Conservation (phyloP, 2,329 filamentous ascomycete species). For the Fonsecaea pedrosoi region DNA sequence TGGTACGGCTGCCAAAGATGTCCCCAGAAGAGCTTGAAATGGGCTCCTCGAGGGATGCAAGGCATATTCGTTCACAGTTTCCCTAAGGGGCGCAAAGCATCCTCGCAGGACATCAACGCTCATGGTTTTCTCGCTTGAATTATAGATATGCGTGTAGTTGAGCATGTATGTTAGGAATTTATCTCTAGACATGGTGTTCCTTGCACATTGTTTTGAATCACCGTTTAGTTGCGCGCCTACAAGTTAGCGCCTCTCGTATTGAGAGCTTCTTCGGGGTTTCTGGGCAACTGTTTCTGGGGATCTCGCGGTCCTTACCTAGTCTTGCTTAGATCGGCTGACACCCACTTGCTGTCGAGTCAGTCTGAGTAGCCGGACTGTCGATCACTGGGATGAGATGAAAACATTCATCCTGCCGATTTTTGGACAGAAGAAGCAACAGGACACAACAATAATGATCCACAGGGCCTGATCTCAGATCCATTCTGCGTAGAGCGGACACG, state of each 20-base stretch:
- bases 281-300: slow-evolving; percentile 1
- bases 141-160: not conserved
- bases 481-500: not conserved
- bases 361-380: not conserved
- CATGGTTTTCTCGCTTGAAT: not conserved
- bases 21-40: not conserved
- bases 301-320: not conserved
- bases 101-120: not conserved
- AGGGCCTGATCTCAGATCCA: slow-evolving; percentile 7
- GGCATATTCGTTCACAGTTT: not conserved
- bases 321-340: not conserved
- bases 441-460: slow-evolving; percentile 1
- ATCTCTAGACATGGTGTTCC: slow-evolving; percentile 5
- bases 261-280: not conserved
- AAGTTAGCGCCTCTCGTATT: not conserved
- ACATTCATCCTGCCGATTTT: not conserved
- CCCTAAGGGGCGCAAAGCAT: not conserved
- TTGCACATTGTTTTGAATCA: slow-evolving; percentile 3
- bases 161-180: not conserved
- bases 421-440: not conserved
- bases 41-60: not conserved
- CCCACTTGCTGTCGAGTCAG: not conserved
- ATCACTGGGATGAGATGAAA: not conserved
- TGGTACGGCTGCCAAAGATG: not conserved
- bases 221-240: not conserved